Conservation (phyloP, 768 basidiomycete genomes). For the Trametopsis cervina region DNA sequence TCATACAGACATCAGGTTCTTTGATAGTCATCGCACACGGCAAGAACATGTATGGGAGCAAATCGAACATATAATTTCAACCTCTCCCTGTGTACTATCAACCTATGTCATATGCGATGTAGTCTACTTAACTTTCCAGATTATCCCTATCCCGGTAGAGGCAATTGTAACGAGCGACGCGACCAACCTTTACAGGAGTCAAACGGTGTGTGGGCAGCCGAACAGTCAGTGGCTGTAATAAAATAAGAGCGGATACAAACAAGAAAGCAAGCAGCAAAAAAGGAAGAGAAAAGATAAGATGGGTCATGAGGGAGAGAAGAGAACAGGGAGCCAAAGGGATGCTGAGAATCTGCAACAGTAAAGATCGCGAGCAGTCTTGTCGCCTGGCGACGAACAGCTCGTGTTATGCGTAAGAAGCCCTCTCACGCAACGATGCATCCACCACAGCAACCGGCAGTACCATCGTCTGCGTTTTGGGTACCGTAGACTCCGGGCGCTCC, state of each 20-base stretch:
- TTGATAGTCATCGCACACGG: no score
- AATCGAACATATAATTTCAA: no score
- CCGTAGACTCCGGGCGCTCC: conserved; percentile 41
- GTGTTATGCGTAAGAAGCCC: not conserved
- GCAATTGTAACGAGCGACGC: conserved; percentile 3
- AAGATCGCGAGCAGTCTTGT: not conserved
- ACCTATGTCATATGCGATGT: not conserved
- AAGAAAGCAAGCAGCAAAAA: conserved; percentile 7
- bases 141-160: conserved; percentile 3
- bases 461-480: conserved; percentile 43
- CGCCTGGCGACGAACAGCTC: not conserved
- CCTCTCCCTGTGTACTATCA: no score
- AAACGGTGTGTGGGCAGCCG: conserved; percentile 3
- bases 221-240: not conserved
- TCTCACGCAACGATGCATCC: conserved; percentile 56
- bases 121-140: conserved; percentile 9
- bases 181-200: not conserved
- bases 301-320: not conserved
- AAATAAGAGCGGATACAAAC: conserved; percentile 8
- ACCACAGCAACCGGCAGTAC: conserved; percentile 54
- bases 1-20: no score
- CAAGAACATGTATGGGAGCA: no score
- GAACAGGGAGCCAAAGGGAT: not conserved
- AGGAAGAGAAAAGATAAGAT: no score
- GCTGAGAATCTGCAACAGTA: not conserved